A percentile compares a stretch with the other conserved stretches of the same genome.
Conservation (phyloP, 2,329 filamentous ascomycete species). For the Annulohypoxylon truncatum region DNA sequence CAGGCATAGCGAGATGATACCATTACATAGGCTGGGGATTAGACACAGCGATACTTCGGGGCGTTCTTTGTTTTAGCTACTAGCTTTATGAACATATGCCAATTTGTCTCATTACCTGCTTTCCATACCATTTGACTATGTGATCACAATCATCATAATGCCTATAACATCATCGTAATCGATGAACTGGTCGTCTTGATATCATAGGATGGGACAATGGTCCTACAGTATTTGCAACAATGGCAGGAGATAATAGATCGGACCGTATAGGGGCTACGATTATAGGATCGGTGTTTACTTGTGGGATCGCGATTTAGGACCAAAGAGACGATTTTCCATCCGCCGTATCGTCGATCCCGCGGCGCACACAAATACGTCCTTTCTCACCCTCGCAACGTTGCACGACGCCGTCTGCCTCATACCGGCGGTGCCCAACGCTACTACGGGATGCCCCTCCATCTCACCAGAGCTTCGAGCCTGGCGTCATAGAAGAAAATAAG, state of each 20-base stretch:
- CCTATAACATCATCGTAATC: conserved; percentile 13
- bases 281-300: background rate
- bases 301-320: conserved; percentile 4
- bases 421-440: background rate
- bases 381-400: conserved; percentile 16
- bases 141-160: conserved; percentile 14
- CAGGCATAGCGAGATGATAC: conserved; percentile 36
- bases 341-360: conserved; percentile 22
- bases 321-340: background rate
- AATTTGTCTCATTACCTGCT: background rate
- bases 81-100: conserved; percentile 11
- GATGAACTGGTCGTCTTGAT: conserved; percentile 3
- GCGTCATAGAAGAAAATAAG: background rate
- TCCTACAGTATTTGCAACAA: background rate
- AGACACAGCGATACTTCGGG: conserved; percentile 2
- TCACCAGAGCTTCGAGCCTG: background rate
- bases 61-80: background rate
- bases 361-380: conserved; percentile 4
- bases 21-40: conserved; percentile 20
- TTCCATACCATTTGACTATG: background rate
- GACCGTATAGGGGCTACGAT: conserved; percentile 1
- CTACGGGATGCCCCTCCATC: background rate
- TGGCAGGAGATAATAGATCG: background rate
- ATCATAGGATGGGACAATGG: background rate
- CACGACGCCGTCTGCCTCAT: conserved; percentile 8